Evolutionary conservation across 1,139 yeast species (phyloP).

Genomic region (Saccharomycopsis hybrid): DNA sequence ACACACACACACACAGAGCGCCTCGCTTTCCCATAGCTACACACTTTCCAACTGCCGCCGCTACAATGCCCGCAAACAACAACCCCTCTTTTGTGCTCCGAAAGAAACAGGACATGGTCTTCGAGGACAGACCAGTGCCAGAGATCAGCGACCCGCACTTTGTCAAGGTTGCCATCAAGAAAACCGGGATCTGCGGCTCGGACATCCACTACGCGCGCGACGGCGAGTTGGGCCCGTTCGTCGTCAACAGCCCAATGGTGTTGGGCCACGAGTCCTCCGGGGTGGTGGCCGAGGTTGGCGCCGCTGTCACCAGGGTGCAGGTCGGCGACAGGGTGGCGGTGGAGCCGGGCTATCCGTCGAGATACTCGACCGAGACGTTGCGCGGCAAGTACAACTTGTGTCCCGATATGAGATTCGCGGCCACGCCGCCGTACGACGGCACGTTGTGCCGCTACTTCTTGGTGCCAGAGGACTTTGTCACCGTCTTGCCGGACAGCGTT

Average conservation of each 20-base stretch:
- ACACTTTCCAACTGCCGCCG: too few species aligned
- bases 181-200: constrained; percentile 84
- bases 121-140: constrained; percentile 65
- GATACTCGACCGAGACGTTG: constrained; percentile 67
- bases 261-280: constrained; percentile 79
- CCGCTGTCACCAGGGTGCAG: constrained; percentile 41
- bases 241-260: constrained; percentile 59
- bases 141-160: constrained; percentile 53
- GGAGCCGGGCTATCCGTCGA: constrained; percentile 76
- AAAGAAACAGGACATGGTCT: constrained; percentile 54
- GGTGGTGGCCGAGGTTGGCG: constrained; percentile 58
- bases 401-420: constrained; percentile 81
- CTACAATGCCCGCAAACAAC: too few species aligned
- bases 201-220: constrained; percentile 80
- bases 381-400: constrained; percentile 74
- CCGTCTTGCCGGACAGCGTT: constrained; percentile 70
- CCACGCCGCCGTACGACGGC: constrained; percentile 77
- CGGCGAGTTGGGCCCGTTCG: constrained; percentile 71
- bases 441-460: constrained; percentile 67
- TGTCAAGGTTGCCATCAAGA: constrained; percentile 62
- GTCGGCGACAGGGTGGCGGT: constrained; percentile 81
- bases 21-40: too few species aligned
- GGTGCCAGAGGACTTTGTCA: constrained; percentile 80
- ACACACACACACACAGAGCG: too few species aligned
- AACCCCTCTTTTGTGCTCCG: constrained; percentile 70